Evolutionary conservation across 257 asterid genomes (phyloP).

Genomic region (Perilla frutescens): DNA sequence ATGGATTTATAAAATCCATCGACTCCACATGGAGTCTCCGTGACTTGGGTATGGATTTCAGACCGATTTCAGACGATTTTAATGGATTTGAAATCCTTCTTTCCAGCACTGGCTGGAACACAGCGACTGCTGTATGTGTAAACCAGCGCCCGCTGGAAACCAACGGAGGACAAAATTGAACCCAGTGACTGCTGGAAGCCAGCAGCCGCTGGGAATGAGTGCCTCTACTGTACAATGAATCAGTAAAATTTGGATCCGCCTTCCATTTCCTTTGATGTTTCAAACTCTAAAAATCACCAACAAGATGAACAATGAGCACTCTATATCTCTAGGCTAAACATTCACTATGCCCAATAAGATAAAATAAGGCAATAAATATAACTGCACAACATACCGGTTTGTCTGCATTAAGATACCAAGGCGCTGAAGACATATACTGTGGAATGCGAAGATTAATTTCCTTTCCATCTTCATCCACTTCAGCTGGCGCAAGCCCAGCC

Average conservation of each 20-base stretch:
- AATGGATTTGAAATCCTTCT: too few relatives aligned
- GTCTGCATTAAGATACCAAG: constrained; percentile 91
- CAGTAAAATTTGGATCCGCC: constrained; percentile 76
- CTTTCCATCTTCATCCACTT: constrained; percentile 95
- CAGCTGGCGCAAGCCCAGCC: constrained; percentile 99
- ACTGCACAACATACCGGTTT: constrained; percentile 64
- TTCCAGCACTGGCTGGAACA: too few relatives aligned
- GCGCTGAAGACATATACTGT: constrained; percentile 95
- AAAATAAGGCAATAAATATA: not conserved
- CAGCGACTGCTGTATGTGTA: too few relatives aligned
- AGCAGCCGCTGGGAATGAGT: constrained; percentile 31
- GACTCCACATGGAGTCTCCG: too few relatives aligned
- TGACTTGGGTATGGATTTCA: too few relatives aligned
- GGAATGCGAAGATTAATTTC: constrained; percentile 99
- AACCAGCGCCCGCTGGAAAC: too few relatives aligned
- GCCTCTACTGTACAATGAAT: constrained; percentile 91
- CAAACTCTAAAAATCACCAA: constrained; percentile 65
- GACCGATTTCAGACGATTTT: too few relatives aligned
- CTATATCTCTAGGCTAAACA: constrained; percentile 3
- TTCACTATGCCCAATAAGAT: not conserved
- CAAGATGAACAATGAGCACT: constrained; percentile 13
- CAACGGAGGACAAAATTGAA: too few relatives aligned
- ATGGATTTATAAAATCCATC: too few relatives aligned
- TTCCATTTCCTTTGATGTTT: constrained; percentile 99
- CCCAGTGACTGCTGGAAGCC: too few relatives aligned